Base-by-base conservation (phyloP, 257 asterid genomes). In the Cordia subcordata region DNA sequence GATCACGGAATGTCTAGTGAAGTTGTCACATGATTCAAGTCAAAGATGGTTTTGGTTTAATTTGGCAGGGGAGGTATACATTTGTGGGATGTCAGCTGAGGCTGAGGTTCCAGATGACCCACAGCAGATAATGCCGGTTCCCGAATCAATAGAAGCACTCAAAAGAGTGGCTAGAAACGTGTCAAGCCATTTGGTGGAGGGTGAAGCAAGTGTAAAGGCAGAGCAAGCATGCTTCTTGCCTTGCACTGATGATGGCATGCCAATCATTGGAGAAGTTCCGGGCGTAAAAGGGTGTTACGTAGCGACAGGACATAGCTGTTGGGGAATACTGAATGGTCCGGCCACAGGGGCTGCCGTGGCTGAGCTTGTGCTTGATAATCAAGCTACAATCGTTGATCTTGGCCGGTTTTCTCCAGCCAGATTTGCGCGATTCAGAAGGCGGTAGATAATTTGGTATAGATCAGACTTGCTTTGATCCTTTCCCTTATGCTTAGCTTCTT, bases 291-390 rank as follows among this genome's bases (percentile, higher is more conserved):
- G 88, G 42, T 86, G 95, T 45, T 88, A 81, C 37, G 94, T 84
- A 40, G 96, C 94, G 0, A 88, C 95, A 0, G 96, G 94, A 15
- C 98, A 92, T 68, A 92, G 80, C 53, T 92, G 98, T 58, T 92
- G 98, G 98, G 98, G 98, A 10, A 92, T 88, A 68, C 78, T 92
- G 10, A 92, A 92, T 47, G 96, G 94, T 53, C 98, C 96, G 0
- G 98, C 94, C 70, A 88, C 96, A 0, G 98, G 98, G 15, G 88
- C 87, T 5, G 90, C 94, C 0, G 17, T 88, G 72, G 78, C 98
- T 1, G 96, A 88, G 75, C 94, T 92, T 21, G 78, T 88, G 16
- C 61, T 92, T 47, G 86, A 86, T 21, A 93, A 96, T 18, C 49
- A 45, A 1, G 64, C 90, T 15, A 71, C 69, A 54, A 68, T 78